Evolutionary conservation across 441 rosid species (phyloP), one percentile per base, ranked within the genome.

Genomic region (Isatis lusitanica): DNA sequence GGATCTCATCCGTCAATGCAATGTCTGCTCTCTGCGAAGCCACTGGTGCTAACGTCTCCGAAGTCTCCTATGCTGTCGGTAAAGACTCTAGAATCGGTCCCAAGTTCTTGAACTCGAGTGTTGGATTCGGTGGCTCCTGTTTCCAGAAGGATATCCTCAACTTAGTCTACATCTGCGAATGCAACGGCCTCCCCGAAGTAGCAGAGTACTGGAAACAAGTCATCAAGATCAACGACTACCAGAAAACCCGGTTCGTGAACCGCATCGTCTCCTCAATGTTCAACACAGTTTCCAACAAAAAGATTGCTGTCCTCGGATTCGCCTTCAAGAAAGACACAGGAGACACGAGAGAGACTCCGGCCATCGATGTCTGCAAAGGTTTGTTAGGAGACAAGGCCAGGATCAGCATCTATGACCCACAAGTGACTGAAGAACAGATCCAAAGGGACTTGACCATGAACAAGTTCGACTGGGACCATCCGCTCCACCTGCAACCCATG

Each of bases 11-110:
- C 3, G 94, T 92, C 33, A 92, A 92, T 63, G 96, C 97, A 31
- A 88, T 90, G 96, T 92, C 97, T 30, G 97, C 94, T 35, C 92
- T 92, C 17, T 92, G 97, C 31, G 97, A 92, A 78, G 91, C 92
- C 50, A 92, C 97, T 10, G 95, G 97, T 9, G 97, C 97, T 21
- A 85, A 91, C 68, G 92, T 91, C 40, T 62, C 86, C 0, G 81
- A 91, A 73, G 97, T 91, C 52, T 72, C 97, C 3, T 84, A 74
- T 56, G 85, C 96, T 31, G 81, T 90, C 2, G 97, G 97, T 42
- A 92, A 77, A 61, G 97, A 92, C 77, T 43, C 88, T 0, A 83
- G 97, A 69, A 90, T 92, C 4, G 97, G 97, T 17, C 90, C 92
- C 26, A 88, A 90, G 85, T 92, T 92, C 78, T 83, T 92, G 71